Base-by-base conservation (phyloP, 352 stramenopile species). In the Pythium angustatum region DNA sequence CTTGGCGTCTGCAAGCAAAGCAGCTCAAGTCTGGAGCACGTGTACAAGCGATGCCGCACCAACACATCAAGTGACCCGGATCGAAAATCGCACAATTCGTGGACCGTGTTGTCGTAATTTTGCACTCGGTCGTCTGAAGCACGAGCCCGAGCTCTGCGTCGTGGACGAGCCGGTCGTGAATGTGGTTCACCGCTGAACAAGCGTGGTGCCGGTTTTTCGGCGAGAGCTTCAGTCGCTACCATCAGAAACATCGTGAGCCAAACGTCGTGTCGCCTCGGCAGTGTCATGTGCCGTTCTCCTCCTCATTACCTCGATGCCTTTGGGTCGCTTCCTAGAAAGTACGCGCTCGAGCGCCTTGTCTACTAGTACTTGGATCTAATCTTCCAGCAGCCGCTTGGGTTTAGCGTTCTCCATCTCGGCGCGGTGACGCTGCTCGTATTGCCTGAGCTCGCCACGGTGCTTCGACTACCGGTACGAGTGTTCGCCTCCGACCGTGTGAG, bases 341-440 rank as follows among this genome's bases (percentile, higher is more conserved):
- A 67, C 21, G 3, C 51, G 50, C 22, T 67, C 60, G 31, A 67
- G 30, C 15, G 50, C 15, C 33, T 60, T 67, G 26, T 34, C 60
- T 5, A 67, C n/a, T n/a, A n/a, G n/a, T n/a, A n/a, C 38, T 58
- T 58, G 50, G 49, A 67, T 67, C 28, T 67, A 36, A n/a, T 61
- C 60, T n/a, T 67, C 38, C 1, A 67, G 50, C 15, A 67, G 11
- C 10, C 22, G 17, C 22, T 51, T 49, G 9, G 61, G 60, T 43
- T 50, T 55, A 21, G 45, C 40, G 41, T 67, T 67, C 33, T 67
- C 51, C 19, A 62, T 38, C 40, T 67, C 60, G 22, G 60, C 41
- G 9, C 51, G 40, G 30, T 67, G 50, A 33, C 60, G 60, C 30
- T 61, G 60, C 51, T 67, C 50, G 30, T 49, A 58, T 43, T 67